phyloP scores from a whole-genome alignment of 2,329 filamentous ascomycete genomes.

The Rutstroemia sp. region DNA sequence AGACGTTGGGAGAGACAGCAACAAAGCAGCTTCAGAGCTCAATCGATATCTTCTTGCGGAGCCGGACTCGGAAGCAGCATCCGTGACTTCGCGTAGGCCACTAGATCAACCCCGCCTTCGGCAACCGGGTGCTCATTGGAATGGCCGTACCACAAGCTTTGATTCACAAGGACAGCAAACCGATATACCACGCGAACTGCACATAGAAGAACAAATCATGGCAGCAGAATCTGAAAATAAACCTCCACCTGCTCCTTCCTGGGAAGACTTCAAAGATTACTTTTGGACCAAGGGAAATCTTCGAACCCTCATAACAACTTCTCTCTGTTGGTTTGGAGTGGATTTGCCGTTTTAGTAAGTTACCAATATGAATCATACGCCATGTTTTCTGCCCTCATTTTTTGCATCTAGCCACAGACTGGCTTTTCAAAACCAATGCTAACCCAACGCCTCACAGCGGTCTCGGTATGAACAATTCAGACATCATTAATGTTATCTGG shows the following conservation, averaged over 20 bases:
- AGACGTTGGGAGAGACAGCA: slow-evolving; percentile 11
- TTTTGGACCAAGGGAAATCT: slow-evolving; percentile 39
- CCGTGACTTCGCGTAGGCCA: slow-evolving; percentile 2
- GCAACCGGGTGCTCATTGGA: background rate
- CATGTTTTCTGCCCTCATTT: background rate
- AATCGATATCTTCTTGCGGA: slow-evolving; percentile 14
- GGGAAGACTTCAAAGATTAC: slow-evolving; percentile 21
- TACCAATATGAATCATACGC: too few relatives aligned
- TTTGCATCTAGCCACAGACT: too few relatives aligned
- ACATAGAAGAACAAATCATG: slow-evolving; percentile 29
- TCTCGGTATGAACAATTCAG: slow-evolving; percentile 54
- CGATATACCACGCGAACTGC: background rate
- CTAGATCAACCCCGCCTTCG: background rate
- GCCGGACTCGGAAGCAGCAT: slow-evolving; percentile 1
- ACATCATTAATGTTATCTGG: slow-evolving; percentile 17
- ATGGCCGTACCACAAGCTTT: background rate
- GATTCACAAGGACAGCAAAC: background rate
- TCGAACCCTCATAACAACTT: slow-evolving; percentile 57
- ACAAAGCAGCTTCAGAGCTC: slow-evolving; percentile 17
- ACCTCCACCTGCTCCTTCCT: slow-evolving; percentile 15
- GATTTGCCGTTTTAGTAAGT: slow-evolving; percentile 6
- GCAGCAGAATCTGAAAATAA: slow-evolving; percentile 24
- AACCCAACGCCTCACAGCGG: slow-evolving; percentile 30
- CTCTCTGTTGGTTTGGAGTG: slow-evolving; percentile 21
- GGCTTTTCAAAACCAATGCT: too few relatives aligned